Conservation (phyloP, 2,329 filamentous ascomycete genomes). For the Cadophora malorum region DNA sequence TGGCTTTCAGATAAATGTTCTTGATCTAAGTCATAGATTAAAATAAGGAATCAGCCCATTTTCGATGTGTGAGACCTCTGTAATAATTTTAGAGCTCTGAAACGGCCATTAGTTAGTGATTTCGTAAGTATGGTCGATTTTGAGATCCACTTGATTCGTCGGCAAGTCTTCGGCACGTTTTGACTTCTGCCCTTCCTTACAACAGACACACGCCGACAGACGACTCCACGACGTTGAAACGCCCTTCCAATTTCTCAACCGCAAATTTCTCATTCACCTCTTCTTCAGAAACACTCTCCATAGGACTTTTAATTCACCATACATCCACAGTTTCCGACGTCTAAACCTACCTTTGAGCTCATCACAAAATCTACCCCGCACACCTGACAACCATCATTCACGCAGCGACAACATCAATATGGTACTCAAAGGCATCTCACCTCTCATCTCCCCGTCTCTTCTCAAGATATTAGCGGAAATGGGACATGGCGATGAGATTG, state of each 20-base stretch:
- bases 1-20: too few species aligned
- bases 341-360: background rate
- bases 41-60: too few species aligned
- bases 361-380: background rate
- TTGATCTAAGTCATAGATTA: too few species aligned
- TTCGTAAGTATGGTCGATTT: background rate
- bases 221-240: background rate
- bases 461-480: conserved; percentile 20
- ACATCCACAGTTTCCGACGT: background rate
- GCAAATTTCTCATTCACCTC: background rate
- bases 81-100: too few species aligned
- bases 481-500: conserved; percentile 19
- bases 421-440: conserved; percentile 22
- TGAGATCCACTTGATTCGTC: background rate
- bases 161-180: background rate
- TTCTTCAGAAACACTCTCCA: background rate
- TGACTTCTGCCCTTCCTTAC: background rate
- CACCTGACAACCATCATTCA: background rate
- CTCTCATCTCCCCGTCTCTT: conserved; percentile 18
- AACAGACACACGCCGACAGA: background rate
- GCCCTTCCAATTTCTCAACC: background rate
- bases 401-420: background rate
- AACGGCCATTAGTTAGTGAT: too few species aligned
- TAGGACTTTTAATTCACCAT: background rate
- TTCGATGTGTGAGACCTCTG: too few species aligned